These are phyloP conservation scores for Curvularia hawaiiensis DNA, from an alignment of 2,329 filamentous ascomycete species.

Conservation along the genomic window DNA sequence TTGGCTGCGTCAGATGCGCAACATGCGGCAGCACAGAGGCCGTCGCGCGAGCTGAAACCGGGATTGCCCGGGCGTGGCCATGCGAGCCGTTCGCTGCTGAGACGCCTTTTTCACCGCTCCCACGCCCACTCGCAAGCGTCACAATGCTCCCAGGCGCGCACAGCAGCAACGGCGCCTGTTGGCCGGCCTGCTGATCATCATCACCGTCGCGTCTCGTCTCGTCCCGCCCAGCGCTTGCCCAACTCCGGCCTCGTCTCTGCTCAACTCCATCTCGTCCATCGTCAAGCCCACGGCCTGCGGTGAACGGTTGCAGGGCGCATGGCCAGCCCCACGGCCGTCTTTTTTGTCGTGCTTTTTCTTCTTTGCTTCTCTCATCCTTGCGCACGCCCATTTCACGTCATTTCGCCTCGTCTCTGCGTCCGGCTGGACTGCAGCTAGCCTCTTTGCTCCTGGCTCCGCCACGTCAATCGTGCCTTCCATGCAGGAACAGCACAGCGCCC, in stretches of 20 bases:
- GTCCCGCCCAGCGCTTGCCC: conserved; percentile 7
- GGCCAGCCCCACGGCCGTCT: conserved; percentile 19
- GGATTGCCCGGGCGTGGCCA: conserved; percentile 28
- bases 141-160: neutral
- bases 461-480: conserved; percentile 43
- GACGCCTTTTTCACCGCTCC: neutral
- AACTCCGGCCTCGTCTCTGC: conserved; percentile 1
- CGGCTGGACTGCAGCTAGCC: conserved; percentile 19
- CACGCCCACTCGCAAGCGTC: too few species aligned
- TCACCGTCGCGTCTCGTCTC: neutral
- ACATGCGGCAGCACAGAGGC: conserved; percentile 21
- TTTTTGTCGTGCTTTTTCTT: conserved; percentile 13
- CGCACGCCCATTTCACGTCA: conserved; percentile 21
- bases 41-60: conserved; percentile 28
- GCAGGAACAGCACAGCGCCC: conserved; percentile 45
- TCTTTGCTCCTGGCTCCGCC: conserved; percentile 31
- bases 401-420: conserved; percentile 19
- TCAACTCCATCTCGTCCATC: neutral
- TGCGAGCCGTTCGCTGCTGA: conserved; percentile 15
- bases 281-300: neutral
- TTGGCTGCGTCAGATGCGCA: conserved; percentile 23
- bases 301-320: conserved; percentile 27
- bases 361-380: conserved; percentile 12
- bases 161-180: neutral
- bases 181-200: conserved; percentile 15